Evolutionary conservation across 257 asterid species (phyloP), one percentile per base, ranked within the genome.

Genomic region (Schizonepeta tenuifolia): DNA sequence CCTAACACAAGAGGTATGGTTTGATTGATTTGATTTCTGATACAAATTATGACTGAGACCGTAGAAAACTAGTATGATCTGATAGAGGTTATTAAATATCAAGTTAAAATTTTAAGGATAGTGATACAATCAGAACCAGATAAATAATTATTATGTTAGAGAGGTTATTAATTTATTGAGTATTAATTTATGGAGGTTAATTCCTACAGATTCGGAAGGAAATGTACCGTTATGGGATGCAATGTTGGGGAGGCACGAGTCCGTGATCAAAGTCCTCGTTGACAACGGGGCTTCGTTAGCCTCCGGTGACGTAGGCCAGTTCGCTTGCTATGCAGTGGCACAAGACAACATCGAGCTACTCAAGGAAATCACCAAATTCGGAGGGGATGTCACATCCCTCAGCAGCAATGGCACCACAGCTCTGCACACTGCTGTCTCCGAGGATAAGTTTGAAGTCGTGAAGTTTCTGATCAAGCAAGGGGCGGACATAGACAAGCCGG

Each of bases 141-240:
- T n/a, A n/a, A n/a, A n/a, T n/a, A n/a, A n/a, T n/a, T n/a, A n/a
- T n/a, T n/a, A n/a, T n/a, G n/a, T n/a, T n/a, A n/a, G n/a, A n/a
- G n/a, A n/a, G n/a, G n/a, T n/a, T n/a, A n/a, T n/a, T n/a, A n/a
- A n/a, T n/a, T n/a, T n/a, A n/a, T n/a, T n/a, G n/a, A n/a, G n/a
- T n/a, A n/a, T n/a, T n/a, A n/a, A n/a, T n/a, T n/a, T n/a, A n/a
- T n/a, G n/a, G n/a, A n/a, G n/a, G n/a, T 57, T n/a, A 13, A 43
- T 47, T 61, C 20, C 4, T 77, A 80, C 89, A 87, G 96, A 92
- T 84, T 79, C 87, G 3, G 98, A 92, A 73, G 98, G 96, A 50
- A 78, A 75, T 49, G 94, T 90, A 67, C 95, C 98, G 5, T 71
- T 90, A 13, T 87, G 97, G 97, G 93, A 90, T 36, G 97, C 98